Base-by-base conservation (phyloP, 2,329 filamentous ascomycete genomes). In the Diaporthe helianthi region DNA sequence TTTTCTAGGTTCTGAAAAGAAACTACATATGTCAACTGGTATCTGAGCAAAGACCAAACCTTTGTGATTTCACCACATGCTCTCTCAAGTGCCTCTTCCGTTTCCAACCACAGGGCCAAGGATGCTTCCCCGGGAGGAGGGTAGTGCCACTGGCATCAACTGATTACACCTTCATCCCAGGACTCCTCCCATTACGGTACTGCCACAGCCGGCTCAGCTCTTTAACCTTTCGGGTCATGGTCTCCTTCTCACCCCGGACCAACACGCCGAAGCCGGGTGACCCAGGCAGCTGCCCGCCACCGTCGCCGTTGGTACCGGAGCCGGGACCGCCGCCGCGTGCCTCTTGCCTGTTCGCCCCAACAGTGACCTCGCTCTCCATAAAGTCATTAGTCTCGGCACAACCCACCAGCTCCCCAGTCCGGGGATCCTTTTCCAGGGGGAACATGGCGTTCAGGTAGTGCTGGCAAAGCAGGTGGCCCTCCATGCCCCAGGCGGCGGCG, bases 381-480 rank as follows among this genome's bases (percentile, higher is more conserved):
- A 91, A 90, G 33, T 83, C 82, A 72, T 86, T 89, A 0, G 54
- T 67, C 44, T 75, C 73, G 41, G 69, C 69, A 24, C 74, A 75
- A 3, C 83, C 81, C 0, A 76, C 71, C 46, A 85, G 81, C 5
- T 79, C 75, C 1, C 83, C 82, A 1, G 79, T 83, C 2, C 78
- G 73, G 0, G 77, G 68, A 51, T 88, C 81, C 4, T 74, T 76
- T 41, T 79, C 79, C 0, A 89, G 78, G 0, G 86, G 86, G 69
- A 90, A 89, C 85, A 90, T 89, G 68, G 83, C 85, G 70, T 89
- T 85, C 0, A 90, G 81, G 67, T 89, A 89, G 73, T 90, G 87
- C 77, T 89, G 87, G 72, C 82, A 84, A 73, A 90, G 79, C 73
- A 89, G 86, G 68, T 90, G 87, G 0, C 87, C 87, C 4, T 86